Conservation (phyloP, 2,329 filamentous ascomycete genomes). For the Aureobasidium leucospermi region DNA sequence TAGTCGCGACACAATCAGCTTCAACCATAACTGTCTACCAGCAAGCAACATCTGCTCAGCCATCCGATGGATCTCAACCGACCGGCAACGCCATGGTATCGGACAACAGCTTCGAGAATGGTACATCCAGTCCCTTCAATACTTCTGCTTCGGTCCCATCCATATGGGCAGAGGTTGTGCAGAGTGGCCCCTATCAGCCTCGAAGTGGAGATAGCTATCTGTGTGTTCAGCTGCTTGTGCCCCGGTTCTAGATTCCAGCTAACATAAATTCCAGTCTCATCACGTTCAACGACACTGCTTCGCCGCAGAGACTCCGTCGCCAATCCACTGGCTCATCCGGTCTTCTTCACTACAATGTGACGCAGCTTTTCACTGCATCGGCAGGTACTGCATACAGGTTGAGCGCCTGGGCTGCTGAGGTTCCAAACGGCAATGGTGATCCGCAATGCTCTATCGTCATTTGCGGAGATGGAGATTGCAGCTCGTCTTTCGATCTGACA, state of each 20-base stretch:
- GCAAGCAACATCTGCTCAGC: background rate
- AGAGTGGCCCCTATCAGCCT: background rate
- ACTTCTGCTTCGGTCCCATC: background rate
- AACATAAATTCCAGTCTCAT: no score
- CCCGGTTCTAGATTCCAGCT: no score
- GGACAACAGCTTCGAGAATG: background rate
- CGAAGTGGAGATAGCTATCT: no score
- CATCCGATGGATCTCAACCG: background rate
- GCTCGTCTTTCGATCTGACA: background rate
- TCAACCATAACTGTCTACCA: background rate
- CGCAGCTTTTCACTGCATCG: background rate
- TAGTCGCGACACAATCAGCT: background rate
- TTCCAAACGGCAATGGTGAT: background rate
- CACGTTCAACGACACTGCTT: background rate
- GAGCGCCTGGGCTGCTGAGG: background rate
- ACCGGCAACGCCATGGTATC: background rate
- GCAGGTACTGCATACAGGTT: background rate
- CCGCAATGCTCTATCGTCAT: background rate
- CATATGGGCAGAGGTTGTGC: background rate
- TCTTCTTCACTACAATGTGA: background rate
- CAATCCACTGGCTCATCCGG: background rate
- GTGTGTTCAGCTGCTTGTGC: no score
- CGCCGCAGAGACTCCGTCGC: background rate
- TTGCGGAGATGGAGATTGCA: background rate
- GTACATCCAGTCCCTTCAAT: background rate